Conservation (phyloP, 169 alveolate species). For the Neospora caninum region DNA sequence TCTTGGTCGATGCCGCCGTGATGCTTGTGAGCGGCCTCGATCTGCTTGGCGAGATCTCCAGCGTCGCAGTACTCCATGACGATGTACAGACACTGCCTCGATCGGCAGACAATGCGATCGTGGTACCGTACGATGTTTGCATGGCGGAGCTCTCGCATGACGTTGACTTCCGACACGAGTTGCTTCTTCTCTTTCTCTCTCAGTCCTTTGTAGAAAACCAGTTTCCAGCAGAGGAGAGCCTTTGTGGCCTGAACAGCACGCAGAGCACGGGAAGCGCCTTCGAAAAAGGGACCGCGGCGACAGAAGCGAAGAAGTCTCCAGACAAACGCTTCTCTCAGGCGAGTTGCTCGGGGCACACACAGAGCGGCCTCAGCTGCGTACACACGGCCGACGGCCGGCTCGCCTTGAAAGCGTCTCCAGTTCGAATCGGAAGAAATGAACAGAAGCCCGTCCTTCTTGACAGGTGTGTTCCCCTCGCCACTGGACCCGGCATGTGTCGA, state of each 20-base stretch:
- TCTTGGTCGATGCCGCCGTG: constrained; percentile 54
- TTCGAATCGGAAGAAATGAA: too few relatives aligned
- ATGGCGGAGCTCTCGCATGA: constrained; percentile 81
- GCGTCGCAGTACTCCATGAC: constrained; percentile 94
- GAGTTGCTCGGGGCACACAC: background rate
- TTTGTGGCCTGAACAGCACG: constrained; percentile 63
- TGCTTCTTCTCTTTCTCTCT: constrained; percentile 94
- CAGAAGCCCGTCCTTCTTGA: too few relatives aligned
- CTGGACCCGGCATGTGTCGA: too few relatives aligned
- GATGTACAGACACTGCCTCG: constrained; percentile 83
- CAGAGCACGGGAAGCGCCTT: constrained; percentile 18
- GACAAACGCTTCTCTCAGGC: background rate
- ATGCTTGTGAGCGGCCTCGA: constrained; percentile 82
- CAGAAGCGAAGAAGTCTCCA: background rate
- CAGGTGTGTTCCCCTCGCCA: too few relatives aligned
- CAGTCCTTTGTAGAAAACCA: constrained; percentile 93
- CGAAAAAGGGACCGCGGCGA: background rate
- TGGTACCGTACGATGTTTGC: constrained; percentile 90
- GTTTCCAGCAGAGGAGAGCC: constrained; percentile 95
- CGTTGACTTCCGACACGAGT: constrained; percentile 90
- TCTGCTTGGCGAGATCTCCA: constrained; percentile 90
- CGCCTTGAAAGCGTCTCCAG: too few relatives aligned
- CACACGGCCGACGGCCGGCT: too few relatives aligned
- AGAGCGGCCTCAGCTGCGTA: background rate
- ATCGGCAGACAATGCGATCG: constrained; percentile 84